Evolutionary conservation across 2,329 filamentous ascomycete genomes (phyloP).

Genomic region (Lachnellula subtilissima): DNA sequence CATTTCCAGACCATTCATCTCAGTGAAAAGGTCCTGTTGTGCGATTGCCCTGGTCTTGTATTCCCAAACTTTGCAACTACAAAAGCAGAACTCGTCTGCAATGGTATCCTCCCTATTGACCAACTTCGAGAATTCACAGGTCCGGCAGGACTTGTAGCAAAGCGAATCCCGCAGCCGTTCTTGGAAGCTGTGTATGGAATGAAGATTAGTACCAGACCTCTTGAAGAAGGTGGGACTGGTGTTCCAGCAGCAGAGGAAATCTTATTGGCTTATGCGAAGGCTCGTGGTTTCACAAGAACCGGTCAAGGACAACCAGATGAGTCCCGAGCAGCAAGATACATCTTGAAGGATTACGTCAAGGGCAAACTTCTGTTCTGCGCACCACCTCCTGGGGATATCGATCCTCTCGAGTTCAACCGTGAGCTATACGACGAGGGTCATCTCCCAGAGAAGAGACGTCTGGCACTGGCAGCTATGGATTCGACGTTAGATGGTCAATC

Average conservation of each 20-base stretch:
- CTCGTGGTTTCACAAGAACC: conserved; percentile 84
- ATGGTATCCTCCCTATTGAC: conserved; percentile 92
- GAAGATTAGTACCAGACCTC: conserved; percentile 71
- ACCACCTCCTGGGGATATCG: conserved; percentile 71
- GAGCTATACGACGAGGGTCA: conserved; percentile 83
- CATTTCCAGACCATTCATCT: conserved; percentile 98
- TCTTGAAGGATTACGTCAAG: conserved; percentile 96
- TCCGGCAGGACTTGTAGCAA: conserved; percentile 75
- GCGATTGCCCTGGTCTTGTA: conserved; percentile 96
- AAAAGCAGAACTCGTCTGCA: conserved; percentile 93
- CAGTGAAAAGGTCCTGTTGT: conserved; percentile 81
- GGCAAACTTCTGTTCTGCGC: conserved; percentile 91
- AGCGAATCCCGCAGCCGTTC: conserved; percentile 81
- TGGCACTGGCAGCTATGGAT: conserved; percentile 48
- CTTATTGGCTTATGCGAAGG: conserved; percentile 78
- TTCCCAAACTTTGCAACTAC: conserved; percentile 97
- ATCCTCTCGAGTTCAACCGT: conserved; percentile 74
- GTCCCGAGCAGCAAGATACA: conserved; percentile 79
- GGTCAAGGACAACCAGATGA: conserved; percentile 90
- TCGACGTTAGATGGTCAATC: conserved; percentile 33
- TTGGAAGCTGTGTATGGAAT: conserved; percentile 93
- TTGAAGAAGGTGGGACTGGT: conserved; percentile 91
- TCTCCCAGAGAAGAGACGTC: conserved; percentile 75
- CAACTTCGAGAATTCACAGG: conserved; percentile 91
- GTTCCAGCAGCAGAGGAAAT: conserved; percentile 79